Evolutionary conservation across 1,139 yeast genomes (phyloP).

Genomic region (Hansenula sp.): DNA sequence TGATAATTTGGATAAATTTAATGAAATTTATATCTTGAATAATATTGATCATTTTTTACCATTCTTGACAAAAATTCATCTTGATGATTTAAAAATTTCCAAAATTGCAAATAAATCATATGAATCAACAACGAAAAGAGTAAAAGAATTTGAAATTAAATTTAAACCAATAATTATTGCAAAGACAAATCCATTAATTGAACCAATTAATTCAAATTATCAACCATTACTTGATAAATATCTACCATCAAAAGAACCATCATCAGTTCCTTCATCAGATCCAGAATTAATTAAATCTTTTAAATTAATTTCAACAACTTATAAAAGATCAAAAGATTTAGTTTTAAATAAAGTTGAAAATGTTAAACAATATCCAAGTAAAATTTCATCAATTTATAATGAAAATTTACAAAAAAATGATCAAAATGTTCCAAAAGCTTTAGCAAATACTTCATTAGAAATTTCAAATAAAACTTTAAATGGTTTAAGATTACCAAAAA

Average conservation of each 20-base stretch:
- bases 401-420: conserved; percentile 6
- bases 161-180: conserved; percentile 39
- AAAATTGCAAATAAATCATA: no score
- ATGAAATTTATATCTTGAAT: conserved; percentile 1
- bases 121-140: not conserved
- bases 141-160: conserved; percentile 31
- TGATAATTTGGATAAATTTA: not conserved
- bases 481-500: not conserved
- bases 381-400: conserved; percentile 7
- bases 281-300: not conserved
- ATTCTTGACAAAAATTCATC: not conserved
- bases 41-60: conserved; percentile 2
- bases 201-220: conserved; percentile 38
- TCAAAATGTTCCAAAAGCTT: conserved; percentile 11
- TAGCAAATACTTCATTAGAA: conserved; percentile 11
- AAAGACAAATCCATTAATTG: conserved; percentile 47
- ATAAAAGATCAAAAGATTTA: conserved; percentile 5
- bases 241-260: not conserved
- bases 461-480: conserved; percentile 10
- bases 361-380: conserved; percentile 2
- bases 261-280: not conserved
- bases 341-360: conserved; percentile 3
- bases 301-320: not conserved
- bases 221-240: not conserved
- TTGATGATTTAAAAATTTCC: conserved; percentile 1